Percentiles rank a stretch among this genome's conserved stretches.
phyloP scores from a whole-genome alignment of 331 rosid genomes.

The Spiraea crenata region DNA sequence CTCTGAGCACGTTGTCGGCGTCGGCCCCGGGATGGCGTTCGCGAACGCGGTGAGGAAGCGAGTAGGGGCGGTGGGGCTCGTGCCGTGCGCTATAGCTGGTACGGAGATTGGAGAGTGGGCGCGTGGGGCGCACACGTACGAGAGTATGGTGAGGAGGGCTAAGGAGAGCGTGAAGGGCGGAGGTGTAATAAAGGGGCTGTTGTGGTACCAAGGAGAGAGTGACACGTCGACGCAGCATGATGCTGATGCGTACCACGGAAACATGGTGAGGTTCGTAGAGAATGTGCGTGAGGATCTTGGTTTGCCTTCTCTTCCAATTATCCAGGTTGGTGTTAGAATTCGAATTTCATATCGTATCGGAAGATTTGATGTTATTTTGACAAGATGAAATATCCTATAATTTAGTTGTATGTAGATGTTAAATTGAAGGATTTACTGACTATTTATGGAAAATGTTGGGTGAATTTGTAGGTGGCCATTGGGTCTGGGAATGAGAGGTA shows the following conservation, averaged over 20 bases:
- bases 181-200: slow-evolving; percentile 49
- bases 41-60: slow-evolving; percentile 52
- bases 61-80: slow-evolving; percentile 42
- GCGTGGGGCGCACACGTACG: slow-evolving; percentile 73
- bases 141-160: slow-evolving; percentile 63
- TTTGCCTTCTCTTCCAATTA: slow-evolving; percentile 65
- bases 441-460: no score
- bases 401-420: no score
- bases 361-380: no score
- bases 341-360: no score
- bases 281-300: slow-evolving; percentile 67
- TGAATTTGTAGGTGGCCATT: slow-evolving; percentile 55
- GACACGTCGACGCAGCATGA: slow-evolving; percentile 47
- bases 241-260: slow-evolving; percentile 56
- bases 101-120: slow-evolving; percentile 87
- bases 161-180: slow-evolving; percentile 46
- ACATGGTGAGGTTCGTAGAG: slow-evolving; percentile 56
- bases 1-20: slow-evolving; percentile 47
- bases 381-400: no score
- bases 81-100: slow-evolving; percentile 88
- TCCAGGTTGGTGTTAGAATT: slow-evolving; percentile 47
- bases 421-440: no score
- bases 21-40: slow-evolving; percentile 79
- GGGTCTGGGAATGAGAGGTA: slow-evolving; percentile 42
- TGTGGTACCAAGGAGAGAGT: slow-evolving; percentile 93